Evolutionary conservation across 495 filamentous ascomycete species (phyloP).

Genomic region (Hypoxylon intermedium): DNA sequence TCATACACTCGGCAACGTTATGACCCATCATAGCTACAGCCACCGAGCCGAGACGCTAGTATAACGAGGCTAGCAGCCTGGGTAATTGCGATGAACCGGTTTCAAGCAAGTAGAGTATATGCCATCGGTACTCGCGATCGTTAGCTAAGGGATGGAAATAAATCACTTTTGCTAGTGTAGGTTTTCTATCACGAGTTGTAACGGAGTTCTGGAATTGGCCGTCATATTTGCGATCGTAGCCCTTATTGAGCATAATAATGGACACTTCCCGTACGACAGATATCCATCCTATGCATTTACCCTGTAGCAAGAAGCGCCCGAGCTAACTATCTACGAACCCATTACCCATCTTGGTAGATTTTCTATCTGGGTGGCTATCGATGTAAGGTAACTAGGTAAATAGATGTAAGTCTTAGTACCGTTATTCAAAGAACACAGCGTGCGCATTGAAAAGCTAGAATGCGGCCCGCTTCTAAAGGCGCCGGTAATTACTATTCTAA

Average conservation of each 20-base stretch:
- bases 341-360: no score
- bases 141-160: conserved; percentile 15
- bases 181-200: background rate
- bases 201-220: conserved; percentile 15
- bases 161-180: background rate
- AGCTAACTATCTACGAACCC: no score
- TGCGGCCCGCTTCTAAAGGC: no score
- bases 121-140: conserved; percentile 2
- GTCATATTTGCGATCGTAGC: conserved; percentile 20
- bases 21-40: conserved; percentile 25
- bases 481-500: no score
- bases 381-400: no score
- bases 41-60: conserved; percentile 11
- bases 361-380: no score
- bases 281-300: no score
- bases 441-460: no score
- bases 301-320: no score
- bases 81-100: conserved; percentile 13
- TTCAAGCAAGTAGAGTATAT: conserved; percentile 24
- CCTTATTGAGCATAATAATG: conserved; percentile 8
- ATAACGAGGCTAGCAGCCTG: conserved; percentile 6
- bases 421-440: no score
- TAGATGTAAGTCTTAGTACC: no score
- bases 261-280: no score
- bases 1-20: conserved; percentile 34